A percentile compares a stretch with the other conserved stretches of the same genome.
phyloP scores from a whole-genome alignment of 176 grass and related monocot species.

The Metroxylon sagu region DNA sequence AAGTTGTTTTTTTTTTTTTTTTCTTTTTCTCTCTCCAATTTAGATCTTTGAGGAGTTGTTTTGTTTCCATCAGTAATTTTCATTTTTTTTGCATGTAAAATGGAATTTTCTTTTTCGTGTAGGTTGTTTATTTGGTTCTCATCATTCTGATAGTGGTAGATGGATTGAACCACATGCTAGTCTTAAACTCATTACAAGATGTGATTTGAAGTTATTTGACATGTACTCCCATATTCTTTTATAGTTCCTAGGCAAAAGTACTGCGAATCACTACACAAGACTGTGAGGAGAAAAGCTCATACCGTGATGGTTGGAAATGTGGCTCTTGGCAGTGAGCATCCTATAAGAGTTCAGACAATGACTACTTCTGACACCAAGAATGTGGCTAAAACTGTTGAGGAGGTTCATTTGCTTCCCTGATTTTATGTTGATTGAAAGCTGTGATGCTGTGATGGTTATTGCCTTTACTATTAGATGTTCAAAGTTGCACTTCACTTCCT shows the following conservation, averaged over 20 bases:
- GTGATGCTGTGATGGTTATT: too few relatives aligned
- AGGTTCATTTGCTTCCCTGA: constrained; percentile 35
- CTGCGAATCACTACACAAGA: constrained; percentile 71
- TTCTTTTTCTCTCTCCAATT: too few relatives aligned
- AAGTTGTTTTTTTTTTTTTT: too few relatives aligned
- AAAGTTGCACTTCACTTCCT: too few relatives aligned
- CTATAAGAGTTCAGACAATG: constrained; percentile 93
- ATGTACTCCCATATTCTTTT: constrained; percentile 8
- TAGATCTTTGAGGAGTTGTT: too few relatives aligned
- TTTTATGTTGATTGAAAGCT: too few relatives aligned
- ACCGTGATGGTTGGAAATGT: constrained; percentile 98
- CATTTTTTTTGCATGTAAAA: too few relatives aligned
- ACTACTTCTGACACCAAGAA: constrained; percentile 96
- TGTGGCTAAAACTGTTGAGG: constrained; percentile 78
- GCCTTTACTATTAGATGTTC: too few relatives aligned
- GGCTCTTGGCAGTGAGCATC: constrained; percentile 86
- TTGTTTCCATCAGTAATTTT: too few relatives aligned
- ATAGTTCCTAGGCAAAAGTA: constrained; percentile 89
- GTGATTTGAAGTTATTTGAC: background rate
- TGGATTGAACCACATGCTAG: background rate
- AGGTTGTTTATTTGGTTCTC: too few relatives aligned
- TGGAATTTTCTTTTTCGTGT: too few relatives aligned
- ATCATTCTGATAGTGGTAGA: background rate
- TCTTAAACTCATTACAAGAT: background rate
- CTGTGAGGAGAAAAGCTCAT: constrained; percentile 77